Evolutionary conservation across 768 basidiomycete genomes (phyloP).

Genomic region (Vararia minispora): DNA sequence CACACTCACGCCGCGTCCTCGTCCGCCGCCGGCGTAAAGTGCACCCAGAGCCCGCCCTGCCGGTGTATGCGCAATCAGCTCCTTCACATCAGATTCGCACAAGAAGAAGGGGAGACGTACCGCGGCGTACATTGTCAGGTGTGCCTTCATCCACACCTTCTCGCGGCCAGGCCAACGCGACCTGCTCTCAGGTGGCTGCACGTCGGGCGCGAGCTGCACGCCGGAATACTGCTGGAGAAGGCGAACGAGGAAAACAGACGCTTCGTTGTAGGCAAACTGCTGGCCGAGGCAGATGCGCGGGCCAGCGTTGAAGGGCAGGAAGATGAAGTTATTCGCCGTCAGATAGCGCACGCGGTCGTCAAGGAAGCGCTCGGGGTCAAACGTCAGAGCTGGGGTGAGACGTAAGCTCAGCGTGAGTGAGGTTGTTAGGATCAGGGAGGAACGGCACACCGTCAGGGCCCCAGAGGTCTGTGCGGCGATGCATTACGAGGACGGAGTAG

Average conservation of each 20-base stretch:
- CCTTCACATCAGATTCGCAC: too few species aligned
- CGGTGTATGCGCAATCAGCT: not conserved
- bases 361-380: conserved; percentile 58
- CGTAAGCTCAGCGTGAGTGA: not conserved
- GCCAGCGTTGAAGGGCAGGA: conserved; percentile 58
- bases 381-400: conserved; percentile 23
- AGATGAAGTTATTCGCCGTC: conserved; percentile 53
- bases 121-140: conserved; percentile 2
- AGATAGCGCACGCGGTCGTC: conserved; percentile 46
- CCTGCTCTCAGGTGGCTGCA: conserved; percentile 16
- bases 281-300: conserved; percentile 54
- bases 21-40: too few species aligned
- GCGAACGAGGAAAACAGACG: conserved; percentile 42
- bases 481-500: conserved; percentile 22
- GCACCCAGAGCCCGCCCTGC: conserved; percentile 2
- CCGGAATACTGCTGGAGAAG: conserved; percentile 37
- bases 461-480: conserved; percentile 40
- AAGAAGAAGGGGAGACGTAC: not conserved
- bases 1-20: too few species aligned
- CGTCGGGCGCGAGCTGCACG: conserved; percentile 15
- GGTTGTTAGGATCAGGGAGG: not conserved
- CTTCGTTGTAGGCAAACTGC: conserved; percentile 46
- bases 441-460: conserved; percentile 33
- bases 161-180: conserved; percentile 10
- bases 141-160: conserved; percentile 10